Evolutionary conservation across 345 rosid species (phyloP).

Genomic region (Citropsis articulata): DNA sequence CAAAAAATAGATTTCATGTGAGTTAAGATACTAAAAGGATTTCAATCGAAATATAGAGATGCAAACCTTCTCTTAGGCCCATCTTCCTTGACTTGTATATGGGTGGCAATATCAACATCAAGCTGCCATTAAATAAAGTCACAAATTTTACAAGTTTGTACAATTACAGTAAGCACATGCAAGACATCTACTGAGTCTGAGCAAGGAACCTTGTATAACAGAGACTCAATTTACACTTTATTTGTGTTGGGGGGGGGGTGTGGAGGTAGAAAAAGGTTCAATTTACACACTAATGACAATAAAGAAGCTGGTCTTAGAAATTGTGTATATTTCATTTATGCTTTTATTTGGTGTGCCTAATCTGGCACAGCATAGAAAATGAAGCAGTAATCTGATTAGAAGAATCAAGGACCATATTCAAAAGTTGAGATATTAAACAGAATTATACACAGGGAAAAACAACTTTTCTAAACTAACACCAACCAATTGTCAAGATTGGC

Average conservation of each 20-base stretch:
- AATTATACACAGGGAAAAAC: neutral
- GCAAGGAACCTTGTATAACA: neutral
- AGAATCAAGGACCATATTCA: neutral
- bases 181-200: neutral
- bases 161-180: neutral
- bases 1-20: neutral
- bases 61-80: conserved; percentile 86
- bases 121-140: conserved; percentile 46
- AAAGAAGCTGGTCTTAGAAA: neutral
- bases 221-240: neutral
- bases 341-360: neutral
- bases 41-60: neutral
- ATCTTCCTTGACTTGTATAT: conserved; percentile 63
- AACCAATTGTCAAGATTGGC: neutral
- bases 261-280: too few relatives aligned
- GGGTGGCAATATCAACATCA: conserved; percentile 90
- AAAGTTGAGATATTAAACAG: neutral
- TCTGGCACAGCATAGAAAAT: neutral
- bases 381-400: neutral
- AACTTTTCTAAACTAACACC: neutral
- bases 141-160: conserved; percentile 1
- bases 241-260: too few relatives aligned
- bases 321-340: neutral
- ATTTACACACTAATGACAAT: neutral
- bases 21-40: conserved; percentile 4